Evolutionary conservation across 345 rosid species (phyloP), one percentile per base, ranked within the genome.

Genomic region (Mallotus nudiflorus): DNA sequence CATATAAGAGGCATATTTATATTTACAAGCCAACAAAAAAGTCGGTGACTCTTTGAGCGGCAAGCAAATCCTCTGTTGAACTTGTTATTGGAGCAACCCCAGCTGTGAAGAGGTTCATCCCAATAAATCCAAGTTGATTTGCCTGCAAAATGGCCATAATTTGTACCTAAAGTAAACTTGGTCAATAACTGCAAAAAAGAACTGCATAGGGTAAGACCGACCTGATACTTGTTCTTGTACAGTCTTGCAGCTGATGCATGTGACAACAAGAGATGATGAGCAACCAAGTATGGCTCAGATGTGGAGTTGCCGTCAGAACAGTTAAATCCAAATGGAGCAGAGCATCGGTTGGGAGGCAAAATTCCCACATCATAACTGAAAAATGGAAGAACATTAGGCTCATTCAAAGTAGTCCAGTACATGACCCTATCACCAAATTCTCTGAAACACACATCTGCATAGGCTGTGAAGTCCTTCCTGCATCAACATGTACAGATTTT

Each of bases 401-500:
- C 98, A 45, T 91, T n/a, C n/a, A n/a, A n/a, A n/a, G n/a, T n/a
- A n/a, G n/a, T n/a, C n/a, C n/a, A n/a, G n/a, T n/a, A n/a, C 29
- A 62, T 71, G 65, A 90, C 84, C 65, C 88, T 82, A 13, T 87
- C 83, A 2, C 98, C 96, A 39, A 92, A 90, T 76, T 90, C 91
- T 59, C 77, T 82, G 63, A 88, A 92, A 77, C 97, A 90, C 44
- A 76, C 89, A 44, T 90, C 87, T 28, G 94, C 90, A 85, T 70
- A 92, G 46, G 77, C 85, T 46, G 86, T 83, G 84, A 88, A 92
- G 71, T 92, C 96, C 55, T 86, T 73, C 80, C 96, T 90, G 91
- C 87, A 83, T 58, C 42, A 39, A 12, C 53, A 65, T 22, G 7
- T 1, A 54, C 12, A n/a, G n/a, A n/a, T n/a, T n/a, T n/a, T 14